phyloP scores from a whole-genome alignment of 805 yeast species.

The Tetrapisispora taiwanensis region DNA sequence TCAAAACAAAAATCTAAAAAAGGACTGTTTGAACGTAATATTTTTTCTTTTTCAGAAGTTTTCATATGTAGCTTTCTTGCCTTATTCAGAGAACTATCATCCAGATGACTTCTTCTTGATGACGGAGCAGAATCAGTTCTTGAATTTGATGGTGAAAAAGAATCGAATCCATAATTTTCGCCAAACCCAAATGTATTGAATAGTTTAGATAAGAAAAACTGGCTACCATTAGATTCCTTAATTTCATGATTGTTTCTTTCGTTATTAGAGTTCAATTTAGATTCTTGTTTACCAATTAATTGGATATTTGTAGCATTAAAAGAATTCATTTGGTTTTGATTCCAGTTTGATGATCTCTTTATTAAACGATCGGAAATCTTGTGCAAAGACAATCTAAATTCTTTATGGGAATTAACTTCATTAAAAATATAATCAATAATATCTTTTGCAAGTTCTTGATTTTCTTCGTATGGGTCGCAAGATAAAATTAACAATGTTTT shows the following conservation, averaged over 20 bases:
- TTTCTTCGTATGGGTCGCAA: conserved; percentile 82
- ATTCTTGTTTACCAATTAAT: conserved; percentile 11
- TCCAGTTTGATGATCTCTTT: conserved; percentile 32
- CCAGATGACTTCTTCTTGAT: background rate
- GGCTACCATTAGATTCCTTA: background rate
- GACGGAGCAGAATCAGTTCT: background rate
- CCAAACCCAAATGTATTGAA: conserved; percentile 42
- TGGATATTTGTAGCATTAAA: conserved; percentile 25
- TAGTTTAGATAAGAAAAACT: conserved; percentile 1
- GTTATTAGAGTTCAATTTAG: background rate
- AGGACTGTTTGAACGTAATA: conserved; percentile 46
- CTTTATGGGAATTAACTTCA: conserved; percentile 41
- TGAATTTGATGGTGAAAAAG: background rate
- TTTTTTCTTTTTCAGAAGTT: conserved; percentile 13
- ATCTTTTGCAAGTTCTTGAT: conserved; percentile 58
- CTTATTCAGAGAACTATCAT: background rate
- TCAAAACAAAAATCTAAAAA: conserved; percentile 72
- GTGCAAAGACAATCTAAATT: conserved; percentile 52
- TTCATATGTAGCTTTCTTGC: background rate
- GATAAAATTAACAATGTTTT: conserved; percentile 68
- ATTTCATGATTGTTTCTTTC: background rate
- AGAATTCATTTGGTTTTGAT: conserved; percentile 7
- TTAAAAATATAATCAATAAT: conserved; percentile 65
- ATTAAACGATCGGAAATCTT: conserved; percentile 57
- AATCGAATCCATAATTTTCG: conserved; percentile 12